Evolutionary conservation across 345 rosid genomes (phyloP).

Genomic region (Heritiera littoralis): DNA sequence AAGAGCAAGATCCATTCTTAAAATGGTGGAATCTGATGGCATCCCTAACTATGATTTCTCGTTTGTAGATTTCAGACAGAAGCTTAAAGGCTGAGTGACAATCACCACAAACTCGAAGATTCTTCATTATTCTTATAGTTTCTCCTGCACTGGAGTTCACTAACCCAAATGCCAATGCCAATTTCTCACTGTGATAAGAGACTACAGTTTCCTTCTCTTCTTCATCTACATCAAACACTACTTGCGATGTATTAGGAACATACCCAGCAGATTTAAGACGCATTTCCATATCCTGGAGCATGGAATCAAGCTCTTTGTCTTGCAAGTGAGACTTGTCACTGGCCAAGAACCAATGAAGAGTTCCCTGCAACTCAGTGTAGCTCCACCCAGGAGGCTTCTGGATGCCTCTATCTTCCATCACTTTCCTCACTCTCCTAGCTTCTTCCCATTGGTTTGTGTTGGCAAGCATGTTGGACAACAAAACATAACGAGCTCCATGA

Average conservation of each 20-base stretch:
- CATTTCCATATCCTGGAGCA: conserved; percentile 36
- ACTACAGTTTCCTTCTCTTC: conserved; percentile 45
- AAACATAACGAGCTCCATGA: conserved; percentile 39
- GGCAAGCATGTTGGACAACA: conserved; percentile 41
- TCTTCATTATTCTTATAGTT: conserved; percentile 42
- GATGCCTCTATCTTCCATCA: conserved; percentile 39
- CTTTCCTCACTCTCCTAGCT: conserved; percentile 35
- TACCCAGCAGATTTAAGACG: conserved; percentile 37
- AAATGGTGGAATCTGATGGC: conserved; percentile 48
- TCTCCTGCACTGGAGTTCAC: conserved; percentile 24
- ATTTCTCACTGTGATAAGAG: conserved; percentile 47
- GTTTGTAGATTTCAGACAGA: conserved; percentile 30
- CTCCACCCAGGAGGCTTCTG: conserved; percentile 45
- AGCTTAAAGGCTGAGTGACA: conserved; percentile 46
- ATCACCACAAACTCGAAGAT: conserved; percentile 46
- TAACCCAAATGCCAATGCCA: conserved; percentile 44
- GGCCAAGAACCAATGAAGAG: conserved; percentile 30
- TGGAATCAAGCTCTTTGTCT: conserved; percentile 27
- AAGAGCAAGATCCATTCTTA: conserved; percentile 42
- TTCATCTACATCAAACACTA: conserved; percentile 43
- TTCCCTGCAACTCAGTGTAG: conserved; percentile 33
- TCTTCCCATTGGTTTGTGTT: conserved; percentile 36
- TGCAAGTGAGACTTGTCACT: conserved; percentile 32
- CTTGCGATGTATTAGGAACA: conserved; percentile 31
- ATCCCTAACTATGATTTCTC: conserved; percentile 47